Evolutionary conservation across 2,329 filamentous ascomycete species (phyloP).

Genomic region (Pyrenochaeta sp.): DNA sequence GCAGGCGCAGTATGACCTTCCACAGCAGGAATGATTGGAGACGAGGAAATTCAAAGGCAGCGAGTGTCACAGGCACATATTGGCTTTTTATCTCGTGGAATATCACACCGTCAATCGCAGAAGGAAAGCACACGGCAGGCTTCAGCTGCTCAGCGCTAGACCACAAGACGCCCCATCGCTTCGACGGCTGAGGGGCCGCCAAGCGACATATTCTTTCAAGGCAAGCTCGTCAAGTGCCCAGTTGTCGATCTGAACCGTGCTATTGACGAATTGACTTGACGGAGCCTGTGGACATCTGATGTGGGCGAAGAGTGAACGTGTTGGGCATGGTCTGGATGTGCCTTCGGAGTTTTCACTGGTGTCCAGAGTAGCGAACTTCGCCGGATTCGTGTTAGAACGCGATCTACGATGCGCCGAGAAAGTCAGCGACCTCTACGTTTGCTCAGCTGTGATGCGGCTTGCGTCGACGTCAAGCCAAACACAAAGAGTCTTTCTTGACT

Average conservation of each 20-base stretch:
- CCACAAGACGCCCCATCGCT: conserved; percentile 10
- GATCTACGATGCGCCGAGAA: conserved; percentile 2
- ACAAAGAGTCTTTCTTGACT: background rate
- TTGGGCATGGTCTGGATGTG: background rate
- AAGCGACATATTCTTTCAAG: conserved; percentile 15
- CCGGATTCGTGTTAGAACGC: background rate
- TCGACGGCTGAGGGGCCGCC: conserved; percentile 20
- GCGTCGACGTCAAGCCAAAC: conserved; percentile 1
- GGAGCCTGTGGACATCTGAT: conserved; percentile 1
- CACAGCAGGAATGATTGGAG: conserved; percentile 1
- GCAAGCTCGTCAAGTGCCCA: conserved; percentile 23
- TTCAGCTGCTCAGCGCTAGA: conserved; percentile 8
- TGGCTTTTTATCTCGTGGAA: background rate
- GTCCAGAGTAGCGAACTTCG: no score
- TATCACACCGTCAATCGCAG: conserved; percentile 12
- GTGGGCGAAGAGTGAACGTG: background rate
- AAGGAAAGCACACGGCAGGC: background rate
- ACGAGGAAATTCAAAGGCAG: conserved; percentile 2
- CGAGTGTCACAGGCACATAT: background rate
- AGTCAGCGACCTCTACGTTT: background rate
- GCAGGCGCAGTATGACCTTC: conserved; percentile 11
- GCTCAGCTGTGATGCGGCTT: conserved; percentile 15
- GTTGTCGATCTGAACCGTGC: background rate
- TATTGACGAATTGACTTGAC: background rate
- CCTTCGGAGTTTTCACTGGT: conserved; percentile 5